Evolutionary conservation across 495 filamentous ascomycete species (phyloP).

Genomic region (Annulohypoxylon nitens): DNA sequence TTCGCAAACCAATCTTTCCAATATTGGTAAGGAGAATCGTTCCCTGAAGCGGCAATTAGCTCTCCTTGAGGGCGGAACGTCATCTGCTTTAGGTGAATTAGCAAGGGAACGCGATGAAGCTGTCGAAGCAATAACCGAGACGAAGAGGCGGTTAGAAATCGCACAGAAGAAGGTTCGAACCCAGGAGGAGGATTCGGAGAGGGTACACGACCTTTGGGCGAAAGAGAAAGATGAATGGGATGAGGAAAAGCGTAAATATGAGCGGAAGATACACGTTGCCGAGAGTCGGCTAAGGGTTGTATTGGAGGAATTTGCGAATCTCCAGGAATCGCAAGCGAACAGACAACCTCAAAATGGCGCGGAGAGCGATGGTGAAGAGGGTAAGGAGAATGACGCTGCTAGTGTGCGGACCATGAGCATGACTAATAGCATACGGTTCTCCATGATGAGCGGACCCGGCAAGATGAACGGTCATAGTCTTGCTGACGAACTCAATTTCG

Average conservation of each 20-base stretch:
- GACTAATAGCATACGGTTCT: slow-evolving; percentile 80
- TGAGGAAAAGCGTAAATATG: slow-evolving; percentile 80
- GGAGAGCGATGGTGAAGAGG: slow-evolving; percentile 65
- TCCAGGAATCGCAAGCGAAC: slow-evolving; percentile 70
- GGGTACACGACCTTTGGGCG: slow-evolving; percentile 80
- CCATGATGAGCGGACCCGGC: slow-evolving; percentile 70
- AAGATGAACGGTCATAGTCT: slow-evolving; percentile 79
- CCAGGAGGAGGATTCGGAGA: slow-evolving; percentile 86
- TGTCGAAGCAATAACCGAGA: slow-evolving; percentile 77
- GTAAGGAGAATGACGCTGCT: slow-evolving; percentile 76
- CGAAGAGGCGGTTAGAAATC: slow-evolving; percentile 81
- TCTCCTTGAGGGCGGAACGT: slow-evolving; percentile 86
- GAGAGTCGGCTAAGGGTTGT: slow-evolving; percentile 88
- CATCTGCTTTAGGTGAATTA: slow-evolving; percentile 83
- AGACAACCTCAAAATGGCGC: slow-evolving; percentile 49
- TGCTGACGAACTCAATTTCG: slow-evolving; percentile 90
- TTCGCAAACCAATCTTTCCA: slow-evolving; percentile 69
- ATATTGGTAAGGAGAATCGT: slow-evolving; percentile 77
- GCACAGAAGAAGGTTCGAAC: slow-evolving; percentile 80
- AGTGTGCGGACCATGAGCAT: slow-evolving; percentile 84
- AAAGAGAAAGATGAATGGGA: slow-evolving; percentile 87
- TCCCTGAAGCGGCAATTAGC: slow-evolving; percentile 87
- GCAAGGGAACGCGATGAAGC: slow-evolving; percentile 89
- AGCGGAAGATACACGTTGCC: slow-evolving; percentile 86
- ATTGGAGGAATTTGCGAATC: slow-evolving; percentile 83